Evolutionary conservation across 2,329 filamentous ascomycete genomes (phyloP), one percentile per base, ranked within the genome.

Genomic region (Pseudogymnoascus sp.): DNA sequence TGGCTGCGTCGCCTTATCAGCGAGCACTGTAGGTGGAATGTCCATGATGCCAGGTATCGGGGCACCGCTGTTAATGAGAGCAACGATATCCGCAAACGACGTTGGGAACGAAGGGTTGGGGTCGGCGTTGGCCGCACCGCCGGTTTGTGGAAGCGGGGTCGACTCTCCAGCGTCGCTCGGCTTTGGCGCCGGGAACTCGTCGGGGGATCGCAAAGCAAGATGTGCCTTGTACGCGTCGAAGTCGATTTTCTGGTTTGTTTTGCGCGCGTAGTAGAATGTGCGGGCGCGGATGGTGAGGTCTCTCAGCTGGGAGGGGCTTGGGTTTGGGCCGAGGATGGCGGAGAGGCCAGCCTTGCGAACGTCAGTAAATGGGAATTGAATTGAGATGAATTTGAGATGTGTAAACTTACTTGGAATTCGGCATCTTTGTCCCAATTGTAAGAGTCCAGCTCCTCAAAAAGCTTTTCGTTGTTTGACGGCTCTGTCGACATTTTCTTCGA

Each of bases 1-100:
- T 0, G 72, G 65, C 21, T 64, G 64, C 6, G 69, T 82, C 64
- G 88, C 87, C 64, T 90, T 83, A 4, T 88, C 87, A 61, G 85
- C 80, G 18, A 92, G 79, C 4, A 96, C 79, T 0, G 87, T 94
- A 67, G 90, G 84, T 4, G 92, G 91, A 60, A 97, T 93, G 65
- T 96, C 85, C 67, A 87, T 86, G 70, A 97, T 95, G 0, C 92
- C 92, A 1, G 92, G 91, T 45, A 97, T 88, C 0, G 89, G 87
- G 68, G 90, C 86, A 60, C 91, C 91, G 29, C 85, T 87, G 25
- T 90, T 89, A 61, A 97, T 89, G 61, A 96, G 82, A 69, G 90
- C 88, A 61, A 96, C 87, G 65, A 97, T 91, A 67, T 93, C 86
- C 6, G 89, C 87, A 73, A 97, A 96, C 1, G 86, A 61, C 12